Conservation (phyloP, 257 asterid species). For the Hygrophila difformis region DNA sequence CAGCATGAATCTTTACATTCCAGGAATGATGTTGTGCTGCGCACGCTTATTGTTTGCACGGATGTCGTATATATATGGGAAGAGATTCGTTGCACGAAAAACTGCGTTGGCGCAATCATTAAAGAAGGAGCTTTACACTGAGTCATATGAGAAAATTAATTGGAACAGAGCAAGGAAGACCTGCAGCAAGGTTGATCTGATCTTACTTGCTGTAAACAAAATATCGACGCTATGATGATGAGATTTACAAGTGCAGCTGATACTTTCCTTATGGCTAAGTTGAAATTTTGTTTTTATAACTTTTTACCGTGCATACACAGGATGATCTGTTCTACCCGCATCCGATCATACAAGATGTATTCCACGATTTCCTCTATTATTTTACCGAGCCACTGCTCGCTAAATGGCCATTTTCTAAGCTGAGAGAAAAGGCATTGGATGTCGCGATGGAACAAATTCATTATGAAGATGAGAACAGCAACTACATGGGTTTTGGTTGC, state of each 20-base stretch:
- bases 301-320: background rate
- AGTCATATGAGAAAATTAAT: conserved; percentile 20
- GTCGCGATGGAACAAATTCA: conserved; percentile 27
- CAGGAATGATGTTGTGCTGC: conserved; percentile 31
- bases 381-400: conserved; percentile 21
- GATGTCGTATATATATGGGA: conserved; percentile 36
- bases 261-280: background rate
- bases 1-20: background rate
- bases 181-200: conserved; percentile 25
- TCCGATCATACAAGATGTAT: no score
- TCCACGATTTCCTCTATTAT: conserved; percentile 17
- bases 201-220: background rate
- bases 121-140: conserved; percentile 23
- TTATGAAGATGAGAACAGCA: conserved; percentile 28
- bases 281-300: background rate
- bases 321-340: no score
- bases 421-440: conserved; percentile 26
- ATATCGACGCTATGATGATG: no score
- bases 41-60: conserved; percentile 31
- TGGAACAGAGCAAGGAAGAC: conserved; percentile 22
- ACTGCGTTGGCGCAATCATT: conserved; percentile 19
- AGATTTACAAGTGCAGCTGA: background rate
- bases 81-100: conserved; percentile 28
- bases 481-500: conserved; percentile 26
- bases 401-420: conserved; percentile 28